Conservation (phyloP, 306 rosid species). For the peach (Prunus persica) region Prunus_persica_NCBIv2 NC_034013.1:10814501-10815000, state of each 20-base stretch:
- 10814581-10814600: slow-evolving; percentile 25
- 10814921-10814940: no score
- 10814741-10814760: neutral
- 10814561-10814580: slow-evolving; percentile 31
- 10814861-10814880: no score
- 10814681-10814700: neutral
- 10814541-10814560: slow-evolving; percentile 50
- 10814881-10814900: no score
- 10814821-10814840: neutral
- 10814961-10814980: neutral
- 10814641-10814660: neutral
- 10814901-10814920: no score
- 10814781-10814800: no score
- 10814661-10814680: neutral
- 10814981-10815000: neutral
- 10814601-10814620: slow-evolving; percentile 28
- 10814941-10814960: no score
- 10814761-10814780: neutral
- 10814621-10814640: slow-evolving; percentile 10
- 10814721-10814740: neutral
- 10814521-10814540: slow-evolving; percentile 30
- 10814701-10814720: neutral
- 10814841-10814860: neutral
- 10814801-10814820: neutral
- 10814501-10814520: no score